Percentiles rank a stretch among this genome's conserved stretches.
Conservation (phyloP, 306 rosid genomes). For the Vigna hirtella region DNA sequence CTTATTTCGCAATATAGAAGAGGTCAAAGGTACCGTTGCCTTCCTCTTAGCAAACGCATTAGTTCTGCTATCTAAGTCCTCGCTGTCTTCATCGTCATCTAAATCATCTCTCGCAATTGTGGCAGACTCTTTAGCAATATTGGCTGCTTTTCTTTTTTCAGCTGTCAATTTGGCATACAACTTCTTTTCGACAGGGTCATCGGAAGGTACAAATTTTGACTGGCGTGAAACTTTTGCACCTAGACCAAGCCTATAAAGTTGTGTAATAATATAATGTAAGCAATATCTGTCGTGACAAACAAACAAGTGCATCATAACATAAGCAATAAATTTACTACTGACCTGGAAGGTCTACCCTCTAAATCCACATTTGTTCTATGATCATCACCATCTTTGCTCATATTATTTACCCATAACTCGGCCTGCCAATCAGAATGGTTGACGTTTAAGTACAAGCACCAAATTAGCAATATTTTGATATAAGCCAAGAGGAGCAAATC, state of each 20-base stretch:
- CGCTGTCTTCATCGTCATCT: constrained; percentile 47
- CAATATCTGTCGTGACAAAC: constrained; percentile 1
- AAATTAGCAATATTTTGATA: constrained; percentile 23
- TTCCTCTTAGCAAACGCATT: constrained; percentile 68
- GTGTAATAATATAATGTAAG: constrained; percentile 2
- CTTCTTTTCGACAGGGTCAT: constrained; percentile 77
- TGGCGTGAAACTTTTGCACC: constrained; percentile 79
- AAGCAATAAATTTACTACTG: constrained; percentile 32
- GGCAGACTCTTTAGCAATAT: constrained; percentile 52
- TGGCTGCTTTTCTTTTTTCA: constrained; percentile 66
- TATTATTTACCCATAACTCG: constrained; percentile 71
- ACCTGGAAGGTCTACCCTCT: constrained; percentile 69
- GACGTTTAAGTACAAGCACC: constrained; percentile 7
- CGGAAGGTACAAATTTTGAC: constrained; percentile 58
- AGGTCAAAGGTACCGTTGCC: constrained; percentile 46
- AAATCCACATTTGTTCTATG: constrained; percentile 48
- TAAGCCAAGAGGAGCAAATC: constrained; percentile 6
- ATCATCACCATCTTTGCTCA: constrained; percentile 64
- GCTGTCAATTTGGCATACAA: constrained; percentile 63
- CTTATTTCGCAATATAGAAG: constrained; percentile 52
- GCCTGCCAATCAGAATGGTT: constrained; percentile 64
- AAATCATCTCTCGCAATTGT: constrained; percentile 41
- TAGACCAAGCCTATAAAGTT: constrained; percentile 75
- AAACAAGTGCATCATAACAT: background rate
- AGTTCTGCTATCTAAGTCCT: constrained; percentile 72